Percentiles rank a stretch among this genome's conserved stretches.
phyloP scores from a whole-genome alignment of 1,139 yeast genomes.

The Debaryomyces psychrophilus region DNA sequence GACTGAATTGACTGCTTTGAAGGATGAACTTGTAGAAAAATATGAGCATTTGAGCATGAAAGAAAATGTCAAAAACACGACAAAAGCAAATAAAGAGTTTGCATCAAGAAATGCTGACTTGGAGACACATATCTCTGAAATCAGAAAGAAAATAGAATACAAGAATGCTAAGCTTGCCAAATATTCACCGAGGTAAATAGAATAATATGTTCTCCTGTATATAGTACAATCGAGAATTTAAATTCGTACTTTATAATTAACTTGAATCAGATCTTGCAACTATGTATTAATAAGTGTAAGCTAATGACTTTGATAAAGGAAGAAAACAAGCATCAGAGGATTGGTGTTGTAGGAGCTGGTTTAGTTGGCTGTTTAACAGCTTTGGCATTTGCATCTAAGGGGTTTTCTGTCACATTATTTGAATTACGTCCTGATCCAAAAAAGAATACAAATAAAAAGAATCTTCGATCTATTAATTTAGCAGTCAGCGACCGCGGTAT shows the following conservation, averaged over 20 bases:
- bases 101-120: slow-evolving; percentile 41
- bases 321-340: slow-evolving; percentile 11
- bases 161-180: slow-evolving; percentile 22
- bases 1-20: slow-evolving; percentile 23
- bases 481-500: slow-evolving; percentile 89
- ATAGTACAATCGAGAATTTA: background rate
- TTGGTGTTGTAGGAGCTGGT: slow-evolving; percentile 80
- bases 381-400: slow-evolving; percentile 70
- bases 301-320: background rate
- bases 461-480: slow-evolving; percentile 74
- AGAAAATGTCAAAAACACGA: slow-evolving; percentile 48
- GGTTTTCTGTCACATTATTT: slow-evolving; percentile 71
- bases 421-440: slow-evolving; percentile 57
- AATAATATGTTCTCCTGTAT: slow-evolving; percentile 4
- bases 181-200: slow-evolving; percentile 11
- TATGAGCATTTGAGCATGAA: slow-evolving; percentile 49
- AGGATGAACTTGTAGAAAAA: slow-evolving; percentile 29
- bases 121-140: slow-evolving; percentile 34
- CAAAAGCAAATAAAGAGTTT: slow-evolving; percentile 49
- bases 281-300: background rate
- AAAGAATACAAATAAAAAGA: slow-evolving; percentile 26
- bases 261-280: background rate
- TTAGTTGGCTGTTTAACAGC: slow-evolving; percentile 90
- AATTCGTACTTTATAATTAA: background rate
- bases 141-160: slow-evolving; percentile 23